These are phyloP conservation scores for Collariella sp. DNA, from an alignment of 495 filamentous ascomycete genomes.

Conservation along the genomic window DNA sequence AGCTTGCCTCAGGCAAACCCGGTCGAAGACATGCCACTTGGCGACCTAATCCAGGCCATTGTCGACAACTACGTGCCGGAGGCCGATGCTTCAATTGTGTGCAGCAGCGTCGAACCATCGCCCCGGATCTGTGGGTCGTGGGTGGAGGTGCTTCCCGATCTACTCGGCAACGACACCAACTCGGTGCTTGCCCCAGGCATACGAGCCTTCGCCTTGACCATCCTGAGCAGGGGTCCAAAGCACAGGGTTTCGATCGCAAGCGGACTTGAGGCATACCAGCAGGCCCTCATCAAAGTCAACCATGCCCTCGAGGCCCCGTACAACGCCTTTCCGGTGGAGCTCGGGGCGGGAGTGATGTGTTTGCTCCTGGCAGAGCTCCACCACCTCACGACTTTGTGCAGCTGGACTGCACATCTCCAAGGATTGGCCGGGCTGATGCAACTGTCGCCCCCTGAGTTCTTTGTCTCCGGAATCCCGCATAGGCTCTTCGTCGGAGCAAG, in stretches of 20 bases:
- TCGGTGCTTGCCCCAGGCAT: slow-evolving; percentile 21
- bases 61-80: slow-evolving; percentile 15
- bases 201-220: slow-evolving; percentile 24
- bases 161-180: slow-evolving; percentile 10
- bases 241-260: slow-evolving; percentile 2
- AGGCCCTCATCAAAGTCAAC: slow-evolving; percentile 24
- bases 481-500: slow-evolving; percentile 31
- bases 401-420: slow-evolving; percentile 24
- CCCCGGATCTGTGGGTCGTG: slow-evolving; percentile 35
- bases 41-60: slow-evolving; percentile 11
- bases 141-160: slow-evolving; percentile 30
- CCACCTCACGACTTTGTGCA: slow-evolving; percentile 20
- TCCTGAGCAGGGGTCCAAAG: slow-evolving; percentile 14
- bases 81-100: background rate
- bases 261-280: slow-evolving; percentile 19
- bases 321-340: slow-evolving; percentile 9
- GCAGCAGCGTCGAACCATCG: background rate
- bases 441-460: slow-evolving; percentile 19
- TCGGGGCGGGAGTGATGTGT: slow-evolving; percentile 33
- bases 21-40: background rate
- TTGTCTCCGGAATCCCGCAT: slow-evolving; percentile 23
- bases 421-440: slow-evolving; percentile 25
- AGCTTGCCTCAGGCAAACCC: background rate
- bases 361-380: slow-evolving; percentile 29
- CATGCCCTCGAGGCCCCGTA: slow-evolving; percentile 13